These are phyloP conservation scores for Luffa aegyptiaca DNA, from an alignment of 306 rosid genomes.

Conservation along the genomic window DNA sequence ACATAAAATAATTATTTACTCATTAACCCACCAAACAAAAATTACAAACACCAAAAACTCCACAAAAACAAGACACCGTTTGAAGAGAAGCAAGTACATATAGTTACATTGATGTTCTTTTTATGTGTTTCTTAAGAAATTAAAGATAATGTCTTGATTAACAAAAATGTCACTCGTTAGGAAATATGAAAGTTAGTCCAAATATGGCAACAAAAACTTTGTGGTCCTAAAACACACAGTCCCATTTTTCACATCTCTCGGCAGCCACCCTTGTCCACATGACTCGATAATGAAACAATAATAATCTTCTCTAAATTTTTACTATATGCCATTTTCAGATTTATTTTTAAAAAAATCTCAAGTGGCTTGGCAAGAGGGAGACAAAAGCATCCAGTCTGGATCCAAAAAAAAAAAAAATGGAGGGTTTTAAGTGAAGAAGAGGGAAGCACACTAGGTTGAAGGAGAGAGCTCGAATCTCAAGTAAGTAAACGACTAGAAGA, in stretches of 20 bases:
- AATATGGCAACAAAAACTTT: not conserved
- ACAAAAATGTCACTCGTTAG: not conserved
- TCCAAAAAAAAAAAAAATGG: not conserved
- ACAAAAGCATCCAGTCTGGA: conserved; percentile 1
- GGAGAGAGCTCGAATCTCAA: conserved; percentile 4
- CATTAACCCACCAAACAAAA: not conserved
- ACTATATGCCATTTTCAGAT: not conserved
- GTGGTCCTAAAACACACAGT: not conserved
- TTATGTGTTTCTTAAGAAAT: not conserved
- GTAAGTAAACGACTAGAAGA: not conserved
- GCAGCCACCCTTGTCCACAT: not conserved
- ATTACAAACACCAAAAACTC: not conserved
- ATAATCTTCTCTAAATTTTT: not conserved
- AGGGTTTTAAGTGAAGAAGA: not conserved
- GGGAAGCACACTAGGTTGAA: not conserved
- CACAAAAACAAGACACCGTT: not conserved
- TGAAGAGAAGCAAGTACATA: not conserved
- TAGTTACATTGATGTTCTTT: not conserved
- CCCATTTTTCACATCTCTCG: not conserved
- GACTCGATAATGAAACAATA: not conserved
- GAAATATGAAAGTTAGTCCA: not conserved
- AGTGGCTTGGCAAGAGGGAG: not conserved
- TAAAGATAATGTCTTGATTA: not conserved
- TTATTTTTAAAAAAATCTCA: not conserved
- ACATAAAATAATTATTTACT: not conserved